These are phyloP conservation scores for Amaranthus palmeri DNA, from an alignment of 148 eudicot species.

Conservation along the genomic window DNA sequence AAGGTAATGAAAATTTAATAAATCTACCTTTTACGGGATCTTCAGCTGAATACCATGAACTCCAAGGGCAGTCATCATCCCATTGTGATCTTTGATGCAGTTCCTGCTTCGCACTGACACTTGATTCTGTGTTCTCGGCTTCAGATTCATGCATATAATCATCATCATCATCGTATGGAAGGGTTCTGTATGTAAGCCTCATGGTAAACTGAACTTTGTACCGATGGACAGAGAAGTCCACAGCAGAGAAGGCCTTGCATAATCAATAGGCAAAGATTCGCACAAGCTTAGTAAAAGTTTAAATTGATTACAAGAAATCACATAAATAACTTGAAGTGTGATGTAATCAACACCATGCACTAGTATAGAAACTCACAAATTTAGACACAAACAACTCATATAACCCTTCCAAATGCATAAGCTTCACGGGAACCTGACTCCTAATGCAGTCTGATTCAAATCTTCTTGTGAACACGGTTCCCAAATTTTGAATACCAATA, in stretches of 20 bases:
- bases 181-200: slow-evolving; percentile 81
- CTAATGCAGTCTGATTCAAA: slow-evolving; percentile 90
- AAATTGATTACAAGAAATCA: not conserved
- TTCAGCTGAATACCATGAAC: slow-evolving; percentile 95
- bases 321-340: not conserved
- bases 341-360: not conserved
- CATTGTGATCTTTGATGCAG: slow-evolving; percentile 57
- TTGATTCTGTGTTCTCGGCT: slow-evolving; percentile 33
- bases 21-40: slow-evolving; percentile 80
- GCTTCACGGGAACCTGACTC: slow-evolving; percentile 93
- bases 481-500: slow-evolving; percentile 95
- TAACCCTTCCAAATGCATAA: slow-evolving; percentile 97
- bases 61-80: slow-evolving; percentile 98
- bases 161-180: slow-evolving; percentile 52
- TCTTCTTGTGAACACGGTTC: slow-evolving; percentile 91
- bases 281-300: slow-evolving; percentile 11
- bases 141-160: slow-evolving; percentile 43
- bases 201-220: slow-evolving; percentile 71
- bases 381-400: slow-evolving; percentile 88
- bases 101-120: slow-evolving; percentile 37
- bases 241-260: slow-evolving; percentile 63
- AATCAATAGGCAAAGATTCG: slow-evolving; percentile 19
- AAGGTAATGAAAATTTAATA: not conserved
- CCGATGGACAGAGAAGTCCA: slow-evolving; percentile 65
- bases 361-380: slow-evolving; percentile 61